Percentiles rank a stretch among this genome's conserved stretches.
These are phyloP conservation scores for Pseudoneurospora amorphoporcata DNA, from an alignment of 495 filamentous ascomycete genomes.

Conservation along the genomic window DNA sequence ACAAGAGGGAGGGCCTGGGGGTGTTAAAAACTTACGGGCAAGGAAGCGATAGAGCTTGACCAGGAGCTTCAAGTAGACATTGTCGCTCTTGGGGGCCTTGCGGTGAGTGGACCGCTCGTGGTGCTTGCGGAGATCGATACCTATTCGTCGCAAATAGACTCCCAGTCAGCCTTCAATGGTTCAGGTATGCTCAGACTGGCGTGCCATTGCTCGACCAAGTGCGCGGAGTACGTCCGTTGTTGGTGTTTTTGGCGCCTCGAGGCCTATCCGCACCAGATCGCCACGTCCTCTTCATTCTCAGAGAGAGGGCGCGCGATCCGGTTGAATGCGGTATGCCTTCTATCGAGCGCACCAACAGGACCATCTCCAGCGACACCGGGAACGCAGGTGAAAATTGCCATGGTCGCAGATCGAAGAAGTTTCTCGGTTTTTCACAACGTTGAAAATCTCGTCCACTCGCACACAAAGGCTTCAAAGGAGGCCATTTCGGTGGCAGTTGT, in stretches of 20 bases:
- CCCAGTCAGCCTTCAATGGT: slow-evolving; percentile 42
- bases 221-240: slow-evolving; percentile 16
- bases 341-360: not conserved
- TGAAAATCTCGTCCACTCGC: slow-evolving; percentile 31
- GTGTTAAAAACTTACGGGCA: slow-evolving; percentile 58
- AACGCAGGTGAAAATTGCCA: slow-evolving; percentile 17
- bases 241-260: slow-evolving; percentile 1
- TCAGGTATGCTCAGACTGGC: slow-evolving; percentile 37
- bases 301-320: slow-evolving; percentile 5
- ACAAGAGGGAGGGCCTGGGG: not conserved
- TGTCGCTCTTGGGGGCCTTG: slow-evolving; percentile 94
- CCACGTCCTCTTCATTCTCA: not conserved
- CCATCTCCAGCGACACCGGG: not conserved
- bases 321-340: not conserved
- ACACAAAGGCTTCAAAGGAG: slow-evolving; percentile 30
- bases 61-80: slow-evolving; percentile 93
- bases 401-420: slow-evolving; percentile 27
- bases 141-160: slow-evolving; percentile 33
- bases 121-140: slow-evolving; percentile 68
- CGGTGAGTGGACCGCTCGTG: slow-evolving; percentile 81
- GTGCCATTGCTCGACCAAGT: slow-evolving; percentile 13
- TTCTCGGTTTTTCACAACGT: slow-evolving; percentile 6
- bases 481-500: slow-evolving; percentile 1
- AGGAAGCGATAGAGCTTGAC: slow-evolving; percentile 99
- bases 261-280: not conserved